Percentiles rank a stretch among this genome's conserved stretches.
These are phyloP conservation scores for Bondarzewia mesenterica DNA, from an alignment of 1,284 basidiomycete genomes.

Conservation along the genomic window DNA sequence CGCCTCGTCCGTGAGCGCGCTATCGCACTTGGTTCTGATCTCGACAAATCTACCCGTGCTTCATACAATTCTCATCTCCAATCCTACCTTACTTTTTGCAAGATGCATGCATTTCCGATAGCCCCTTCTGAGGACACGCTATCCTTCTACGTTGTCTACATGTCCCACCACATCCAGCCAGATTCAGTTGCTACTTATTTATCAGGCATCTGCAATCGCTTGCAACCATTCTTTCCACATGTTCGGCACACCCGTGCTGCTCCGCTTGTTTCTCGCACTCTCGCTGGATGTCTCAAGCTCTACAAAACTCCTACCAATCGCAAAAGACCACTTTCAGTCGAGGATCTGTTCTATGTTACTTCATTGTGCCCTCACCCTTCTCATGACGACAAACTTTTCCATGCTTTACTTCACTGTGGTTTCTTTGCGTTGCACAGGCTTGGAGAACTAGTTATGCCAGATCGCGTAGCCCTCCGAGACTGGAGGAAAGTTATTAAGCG, in stretches of 20 bases:
- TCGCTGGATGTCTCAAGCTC: constrained; percentile 29
- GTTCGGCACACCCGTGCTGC: constrained; percentile 17
- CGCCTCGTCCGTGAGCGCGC: constrained; percentile 23
- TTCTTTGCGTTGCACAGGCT: constrained; percentile 25
- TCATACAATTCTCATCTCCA: constrained; percentile 27
- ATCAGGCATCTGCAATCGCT: no score
- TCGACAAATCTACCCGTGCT: constrained; percentile 20
- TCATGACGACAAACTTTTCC: constrained; percentile 25
- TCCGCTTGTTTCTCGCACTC: constrained; percentile 23
- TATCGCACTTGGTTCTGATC: constrained; percentile 22
- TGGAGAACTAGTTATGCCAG: constrained; percentile 14
- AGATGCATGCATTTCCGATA: no score
- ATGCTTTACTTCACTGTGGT: constrained; percentile 16
- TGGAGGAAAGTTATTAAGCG: constrained; percentile 16
- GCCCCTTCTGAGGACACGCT: no score
- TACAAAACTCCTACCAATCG: constrained; percentile 12
- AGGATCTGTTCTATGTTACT: constrained; percentile 11
- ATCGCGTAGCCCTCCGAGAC: constrained; percentile 12
- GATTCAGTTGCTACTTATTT: no score
- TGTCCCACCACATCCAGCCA: no score
- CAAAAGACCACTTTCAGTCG: constrained; percentile 20
- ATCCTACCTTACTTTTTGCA: constrained; percentile 32
- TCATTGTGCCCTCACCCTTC: not conserved
- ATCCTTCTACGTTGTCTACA: no score
- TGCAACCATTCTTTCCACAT: constrained; percentile 26